Percentiles rank a stretch among this genome's conserved stretches.
phyloP scores from a whole-genome alignment of 2,329 filamentous ascomycete genomes.

The Colletotrichum tropicicola region DNA sequence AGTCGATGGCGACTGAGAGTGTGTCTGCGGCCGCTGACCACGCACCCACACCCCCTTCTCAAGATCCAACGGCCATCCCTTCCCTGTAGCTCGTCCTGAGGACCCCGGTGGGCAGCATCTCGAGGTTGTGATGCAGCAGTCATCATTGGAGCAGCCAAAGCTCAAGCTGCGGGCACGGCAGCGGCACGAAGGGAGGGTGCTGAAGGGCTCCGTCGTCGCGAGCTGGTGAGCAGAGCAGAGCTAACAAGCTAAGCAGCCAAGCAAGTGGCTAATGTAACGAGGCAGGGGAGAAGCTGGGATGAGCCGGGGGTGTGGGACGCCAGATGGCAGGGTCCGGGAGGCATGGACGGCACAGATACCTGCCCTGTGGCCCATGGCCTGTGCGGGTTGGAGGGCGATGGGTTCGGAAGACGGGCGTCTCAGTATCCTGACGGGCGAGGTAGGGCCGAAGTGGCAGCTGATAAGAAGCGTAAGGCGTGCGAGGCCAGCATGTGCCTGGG shows the following conservation, averaged over 20 bases:
- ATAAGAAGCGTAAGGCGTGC: slow-evolving; percentile 18
- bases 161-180: not conserved
- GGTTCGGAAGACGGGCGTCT: not conserved
- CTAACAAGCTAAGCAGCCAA: slow-evolving; percentile 3
- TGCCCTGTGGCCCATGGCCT: too few relatives aligned
- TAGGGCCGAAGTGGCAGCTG: slow-evolving; percentile 23
- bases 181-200: not conserved
- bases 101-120: not conserved
- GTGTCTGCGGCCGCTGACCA: slow-evolving; percentile 21
- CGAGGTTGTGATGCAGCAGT: not conserved
- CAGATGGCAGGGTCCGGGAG: slow-evolving; percentile 3
- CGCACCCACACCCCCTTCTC: not conserved
- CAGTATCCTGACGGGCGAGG: slow-evolving; percentile 10
- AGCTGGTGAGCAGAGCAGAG: not conserved
- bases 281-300: slow-evolving; percentile 18
- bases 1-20: not conserved
- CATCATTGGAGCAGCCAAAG: not conserved
- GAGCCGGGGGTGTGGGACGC: slow-evolving; percentile 12
- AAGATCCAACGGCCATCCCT: not conserved
- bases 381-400: too few relatives aligned
- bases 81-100: not conserved
- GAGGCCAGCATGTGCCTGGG: not conserved
- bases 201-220: too few relatives aligned
- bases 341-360: not conserved
- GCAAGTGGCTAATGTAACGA: slow-evolving; percentile 23